These are phyloP conservation scores for Psilocybe subaeruginosa DNA, from an alignment of 768 basidiomycete genomes.

Conservation along the genomic window DNA sequence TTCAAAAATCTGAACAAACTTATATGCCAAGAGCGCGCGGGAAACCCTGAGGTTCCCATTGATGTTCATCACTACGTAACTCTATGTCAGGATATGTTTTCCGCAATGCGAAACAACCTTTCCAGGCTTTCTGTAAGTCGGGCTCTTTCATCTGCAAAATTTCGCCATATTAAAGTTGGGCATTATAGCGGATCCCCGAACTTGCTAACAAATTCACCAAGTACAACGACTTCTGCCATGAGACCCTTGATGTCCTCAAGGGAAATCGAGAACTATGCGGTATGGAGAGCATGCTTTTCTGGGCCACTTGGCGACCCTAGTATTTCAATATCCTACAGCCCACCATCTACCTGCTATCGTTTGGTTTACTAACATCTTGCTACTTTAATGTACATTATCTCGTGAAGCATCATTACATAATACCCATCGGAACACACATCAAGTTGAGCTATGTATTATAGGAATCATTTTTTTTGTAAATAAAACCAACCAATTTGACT, in stretches of 20 bases:
- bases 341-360: neutral
- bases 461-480: neutral
- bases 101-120: conserved; percentile 51
- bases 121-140: conserved; percentile 42
- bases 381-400: neutral
- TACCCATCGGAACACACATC: neutral
- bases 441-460: neutral
- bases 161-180: neutral
- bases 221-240: conserved; percentile 38
- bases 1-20: conserved; percentile 43
- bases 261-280: conserved; percentile 32
- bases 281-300: conserved; percentile 30
- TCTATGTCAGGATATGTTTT: conserved; percentile 47
- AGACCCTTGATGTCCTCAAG: conserved; percentile 30
- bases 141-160: neutral
- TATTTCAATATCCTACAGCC: neutral
- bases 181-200: conserved; percentile 17
- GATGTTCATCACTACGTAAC: conserved; percentile 43
- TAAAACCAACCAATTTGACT: neutral
- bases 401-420: neutral
- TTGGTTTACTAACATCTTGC: neutral
- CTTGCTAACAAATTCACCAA: conserved; percentile 15
- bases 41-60: conserved; percentile 19
- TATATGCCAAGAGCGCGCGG: conserved; percentile 31
- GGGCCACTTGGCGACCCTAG: conserved; percentile 3